Evolutionary conservation across 345 rosid genomes (phyloP).

Genomic region (Salix brachista): DNA sequence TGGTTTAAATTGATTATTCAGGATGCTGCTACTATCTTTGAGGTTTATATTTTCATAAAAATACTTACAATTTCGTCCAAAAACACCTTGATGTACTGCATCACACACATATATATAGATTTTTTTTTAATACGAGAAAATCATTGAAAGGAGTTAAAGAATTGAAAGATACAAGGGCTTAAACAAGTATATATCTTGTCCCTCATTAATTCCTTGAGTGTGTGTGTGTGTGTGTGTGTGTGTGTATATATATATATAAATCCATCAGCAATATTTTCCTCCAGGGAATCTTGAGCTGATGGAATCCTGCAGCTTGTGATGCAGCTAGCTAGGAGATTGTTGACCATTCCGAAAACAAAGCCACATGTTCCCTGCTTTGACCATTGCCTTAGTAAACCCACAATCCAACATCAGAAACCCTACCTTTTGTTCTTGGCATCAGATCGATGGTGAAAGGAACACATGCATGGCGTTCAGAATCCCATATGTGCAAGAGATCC

Average conservation of each 20-base stretch:
- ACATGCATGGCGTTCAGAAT: background rate
- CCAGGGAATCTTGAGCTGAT: background rate
- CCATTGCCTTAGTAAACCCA: no score
- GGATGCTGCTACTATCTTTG: no score
- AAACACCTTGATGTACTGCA: no score
- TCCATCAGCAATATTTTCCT: background rate
- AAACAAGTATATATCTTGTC: background rate
- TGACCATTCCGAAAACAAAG: background rate
- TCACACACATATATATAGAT: no score
- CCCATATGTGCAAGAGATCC: background rate
- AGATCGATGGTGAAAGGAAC: background rate
- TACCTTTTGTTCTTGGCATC: background rate
- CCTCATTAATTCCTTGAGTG: background rate
- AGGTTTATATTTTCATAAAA: no score
- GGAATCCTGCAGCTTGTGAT: background rate
- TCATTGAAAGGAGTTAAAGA: no score
- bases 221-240: no score
- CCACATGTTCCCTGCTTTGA: background rate
- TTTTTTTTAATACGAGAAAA: no score
- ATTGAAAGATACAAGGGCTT: background rate
- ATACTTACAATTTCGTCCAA: no score
- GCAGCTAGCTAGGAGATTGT: no score
- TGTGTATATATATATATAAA: accelerated
- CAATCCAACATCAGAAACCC: no score
- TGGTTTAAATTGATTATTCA: no score